Percentiles rank a stretch among this genome's conserved stretches.
Evolutionary conservation across 768 basidiomycete species (phyloP).

Genomic region (Rhizopogon roseolus): DNA sequence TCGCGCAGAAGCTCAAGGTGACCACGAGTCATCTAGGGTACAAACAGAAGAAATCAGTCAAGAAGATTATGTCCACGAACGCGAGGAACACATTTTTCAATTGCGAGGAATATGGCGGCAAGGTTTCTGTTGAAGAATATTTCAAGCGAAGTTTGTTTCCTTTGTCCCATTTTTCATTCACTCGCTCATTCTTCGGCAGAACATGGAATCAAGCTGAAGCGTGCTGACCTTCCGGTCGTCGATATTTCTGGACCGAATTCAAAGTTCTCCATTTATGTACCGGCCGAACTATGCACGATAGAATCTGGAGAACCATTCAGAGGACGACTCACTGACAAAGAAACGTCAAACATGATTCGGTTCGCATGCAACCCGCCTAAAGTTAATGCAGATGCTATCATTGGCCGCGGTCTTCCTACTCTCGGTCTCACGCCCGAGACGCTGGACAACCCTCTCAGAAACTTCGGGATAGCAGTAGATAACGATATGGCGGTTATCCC

Average conservation of each 20-base stretch:
- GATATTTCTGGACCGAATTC: slow-evolving; percentile 40
- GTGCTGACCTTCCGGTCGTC: slow-evolving; percentile 52
- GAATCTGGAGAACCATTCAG: slow-evolving; percentile 53
- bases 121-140: slow-evolving; percentile 57
- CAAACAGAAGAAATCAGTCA: slow-evolving; percentile 44
- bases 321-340: slow-evolving; percentile 53
- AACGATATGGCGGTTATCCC: slow-evolving; percentile 60
- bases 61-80: slow-evolving; percentile 31
- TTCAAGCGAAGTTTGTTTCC: slow-evolving; percentile 54
- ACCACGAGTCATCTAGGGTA: slow-evolving; percentile 53
- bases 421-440: slow-evolving; percentile 47
- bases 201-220: slow-evolving; percentile 47
- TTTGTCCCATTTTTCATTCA: neutral
- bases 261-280: slow-evolving; percentile 37
- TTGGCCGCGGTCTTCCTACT: slow-evolving; percentile 48
- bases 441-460: slow-evolving; percentile 32
- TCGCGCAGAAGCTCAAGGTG: slow-evolving; percentile 54
- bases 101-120: slow-evolving; percentile 50
- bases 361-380: slow-evolving; percentile 61
- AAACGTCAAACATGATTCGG: slow-evolving; percentile 68
- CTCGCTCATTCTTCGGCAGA: slow-evolving; percentile 35
- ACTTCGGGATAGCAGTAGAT: slow-evolving; percentile 56
- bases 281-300: slow-evolving; percentile 71
- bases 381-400: slow-evolving; percentile 54
- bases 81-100: slow-evolving; percentile 49